Evolutionary conservation across 495 filamentous ascomycete species (phyloP).

Genomic region (Penicillium fimorum): DNA sequence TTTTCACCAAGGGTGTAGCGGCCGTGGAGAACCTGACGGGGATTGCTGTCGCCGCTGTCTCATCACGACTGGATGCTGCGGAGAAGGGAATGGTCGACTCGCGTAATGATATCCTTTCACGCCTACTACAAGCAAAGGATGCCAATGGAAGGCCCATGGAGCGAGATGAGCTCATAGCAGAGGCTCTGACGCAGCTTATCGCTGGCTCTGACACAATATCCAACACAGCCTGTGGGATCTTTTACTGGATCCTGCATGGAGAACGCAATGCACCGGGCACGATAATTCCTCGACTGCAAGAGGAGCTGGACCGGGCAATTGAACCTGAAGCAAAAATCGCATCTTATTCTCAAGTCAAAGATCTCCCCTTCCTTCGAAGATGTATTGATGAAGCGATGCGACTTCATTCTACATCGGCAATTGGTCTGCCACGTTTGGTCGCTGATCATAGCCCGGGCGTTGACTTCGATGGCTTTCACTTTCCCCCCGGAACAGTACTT

Average conservation of each 20-base stretch:
- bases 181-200: slow-evolving; percentile 79
- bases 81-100: slow-evolving; percentile 26
- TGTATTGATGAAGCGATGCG: slow-evolving; percentile 80
- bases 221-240: slow-evolving; percentile 73
- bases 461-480: slow-evolving; percentile 51
- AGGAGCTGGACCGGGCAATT: slow-evolving; percentile 65
- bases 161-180: slow-evolving; percentile 69
- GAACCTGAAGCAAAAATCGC: slow-evolving; percentile 52
- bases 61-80: slow-evolving; percentile 59
- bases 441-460: slow-evolving; percentile 50
- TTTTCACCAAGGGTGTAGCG: slow-evolving; percentile 37
- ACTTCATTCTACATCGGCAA: slow-evolving; percentile 74
- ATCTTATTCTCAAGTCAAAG: slow-evolving; percentile 57
- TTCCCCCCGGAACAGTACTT: slow-evolving; percentile 65
- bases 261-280: slow-evolving; percentile 47
- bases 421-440: slow-evolving; percentile 74
- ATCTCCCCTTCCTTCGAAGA: slow-evolving; percentile 65
- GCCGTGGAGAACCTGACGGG: slow-evolving; percentile 40
- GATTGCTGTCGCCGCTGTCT: slow-evolving; percentile 70
- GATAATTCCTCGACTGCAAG: slow-evolving; percentile 61
- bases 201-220: slow-evolving; percentile 78
- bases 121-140: slow-evolving; percentile 74
- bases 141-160: slow-evolving; percentile 67
- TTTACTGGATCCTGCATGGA: slow-evolving; percentile 63
- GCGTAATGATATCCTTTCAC: slow-evolving; percentile 70